phyloP scores from a whole-genome alignment of 2,329 filamentous ascomycete genomes.

The Fusarium falciforme region DNA sequence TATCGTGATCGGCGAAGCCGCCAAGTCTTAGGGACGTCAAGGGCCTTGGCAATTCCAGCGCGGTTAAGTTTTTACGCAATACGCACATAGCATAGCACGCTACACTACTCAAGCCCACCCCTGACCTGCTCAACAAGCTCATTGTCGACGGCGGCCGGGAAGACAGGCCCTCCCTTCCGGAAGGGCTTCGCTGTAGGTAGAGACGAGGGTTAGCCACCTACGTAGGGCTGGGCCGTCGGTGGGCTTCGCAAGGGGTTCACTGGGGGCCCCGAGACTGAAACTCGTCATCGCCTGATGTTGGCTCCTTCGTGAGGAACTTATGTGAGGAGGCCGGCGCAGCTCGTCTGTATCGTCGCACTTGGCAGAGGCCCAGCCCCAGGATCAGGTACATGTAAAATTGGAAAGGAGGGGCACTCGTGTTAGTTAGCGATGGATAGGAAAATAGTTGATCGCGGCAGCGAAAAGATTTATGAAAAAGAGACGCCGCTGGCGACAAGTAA shows the following conservation, averaged over 20 bases:
- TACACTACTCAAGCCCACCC: neutral
- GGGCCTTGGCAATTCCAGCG: slow-evolving; percentile 15
- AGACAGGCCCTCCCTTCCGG: neutral
- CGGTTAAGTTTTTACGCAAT: neutral
- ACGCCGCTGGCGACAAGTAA: slow-evolving; percentile 10
- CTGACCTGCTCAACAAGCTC: neutral
- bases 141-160: neutral
- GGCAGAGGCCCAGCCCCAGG: neutral
- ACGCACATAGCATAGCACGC: neutral
- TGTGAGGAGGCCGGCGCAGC: slow-evolving; percentile 6
- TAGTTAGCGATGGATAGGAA: neutral
- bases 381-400: neutral
- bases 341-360: slow-evolving; percentile 1
- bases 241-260: neutral
- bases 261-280: slow-evolving; percentile 18
- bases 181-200: neutral
- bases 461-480: slow-evolving; percentile 5
- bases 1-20: slow-evolving; percentile 5
- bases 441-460: neutral
- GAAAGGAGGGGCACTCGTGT: neutral
- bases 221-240: neutral
- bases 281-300: slow-evolving; percentile 9
- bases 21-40: slow-evolving; percentile 6
- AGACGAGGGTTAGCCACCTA: neutral
- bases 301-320: slow-evolving; percentile 5